Base-by-base conservation (phyloP, 805 yeast genomes). In the Candida koratica region DNA sequence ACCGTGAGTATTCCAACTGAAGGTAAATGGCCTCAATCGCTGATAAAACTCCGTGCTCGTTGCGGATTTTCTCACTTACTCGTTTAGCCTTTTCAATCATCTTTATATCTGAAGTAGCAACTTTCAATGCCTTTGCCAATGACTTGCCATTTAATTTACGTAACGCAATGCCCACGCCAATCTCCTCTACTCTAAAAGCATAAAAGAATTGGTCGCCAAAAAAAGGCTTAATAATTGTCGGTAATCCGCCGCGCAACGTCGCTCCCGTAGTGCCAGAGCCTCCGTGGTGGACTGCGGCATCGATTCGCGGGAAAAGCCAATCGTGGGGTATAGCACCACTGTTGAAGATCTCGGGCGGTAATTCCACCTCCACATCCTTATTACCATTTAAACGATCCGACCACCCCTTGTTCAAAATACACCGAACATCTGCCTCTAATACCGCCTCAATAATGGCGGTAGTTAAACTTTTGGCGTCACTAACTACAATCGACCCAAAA, bases 221-320 rank as follows among this genome's bases (percentile, higher is more conserved):
- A 52, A 90, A 90, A 2, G 97, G 97, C 56, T 89, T 90, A 48
- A 90, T 78, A 22, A 90, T 73, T 0, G 95, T 87, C 1, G 97
- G 97, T 20, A 84, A 57, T 0, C 97, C 97, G 10, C 84, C 82
- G 43, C 89, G 67, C 37, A 90, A 56, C 2, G 94, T 74, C 0
- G 96, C 96, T 6, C 97, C 97, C 0, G 97, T 90, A 0, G 97
- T 86, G 1, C 97, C 97, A 0, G 95, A 82, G 0, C 97, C 97
- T 25, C 97, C 97, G 55, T 90, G 97, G 55, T 90, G 97, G 4
- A 90, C 96, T 0, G 95, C 95, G 0, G 90, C 96, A 60, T 90
- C 96, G 28, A 90, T 67, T 42, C 76, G 78, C 0, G 90, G 83
- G 59, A 90, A 90, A 24, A 90, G 63, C 97, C 97, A 90, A 53